Percentiles rank a stretch among this genome's conserved stretches.
Conservation (phyloP, 2,329 filamentous ascomycete species). For the Pyricularia grisea region DNA sequence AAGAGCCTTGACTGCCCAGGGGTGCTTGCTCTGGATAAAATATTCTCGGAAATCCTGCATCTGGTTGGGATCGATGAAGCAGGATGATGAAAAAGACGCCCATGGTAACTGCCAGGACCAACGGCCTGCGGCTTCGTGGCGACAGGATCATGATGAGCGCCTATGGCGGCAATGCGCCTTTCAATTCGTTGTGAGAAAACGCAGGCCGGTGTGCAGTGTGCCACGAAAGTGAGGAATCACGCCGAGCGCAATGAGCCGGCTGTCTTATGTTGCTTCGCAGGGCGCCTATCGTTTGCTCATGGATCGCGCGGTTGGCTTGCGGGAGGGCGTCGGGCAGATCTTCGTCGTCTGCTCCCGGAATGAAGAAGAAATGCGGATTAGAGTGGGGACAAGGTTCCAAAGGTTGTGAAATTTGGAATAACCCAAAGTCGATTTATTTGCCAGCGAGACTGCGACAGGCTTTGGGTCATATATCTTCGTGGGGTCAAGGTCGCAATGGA, state of each 20-base stretch:
- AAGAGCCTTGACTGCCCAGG: background rate
- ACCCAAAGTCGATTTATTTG: background rate
- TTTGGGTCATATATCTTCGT: background rate
- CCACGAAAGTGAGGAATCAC: background rate
- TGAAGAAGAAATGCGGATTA: background rate
- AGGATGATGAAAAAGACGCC: background rate
- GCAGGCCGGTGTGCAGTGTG: background rate
- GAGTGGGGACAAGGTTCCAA: background rate
- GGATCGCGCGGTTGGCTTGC: background rate
- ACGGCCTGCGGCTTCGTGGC: conserved; percentile 2
- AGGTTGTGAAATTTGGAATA: background rate
- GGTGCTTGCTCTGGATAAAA: background rate
- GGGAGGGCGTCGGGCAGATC: background rate
- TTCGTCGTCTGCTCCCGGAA: background rate
- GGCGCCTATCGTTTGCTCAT: background rate
- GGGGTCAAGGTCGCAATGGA: background rate
- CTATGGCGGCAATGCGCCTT: background rate
- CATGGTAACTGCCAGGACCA: background rate
- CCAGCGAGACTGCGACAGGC: too few species aligned
- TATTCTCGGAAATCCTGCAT: background rate
- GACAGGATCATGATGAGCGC: conserved; percentile 2
- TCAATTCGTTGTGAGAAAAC: background rate
- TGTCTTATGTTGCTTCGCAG: background rate
- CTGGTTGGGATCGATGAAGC: background rate
- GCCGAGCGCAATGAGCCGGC: background rate